Conservation (phyloP, 2,329 filamentous ascomycete species). For the Alternaria alternata region DNA sequence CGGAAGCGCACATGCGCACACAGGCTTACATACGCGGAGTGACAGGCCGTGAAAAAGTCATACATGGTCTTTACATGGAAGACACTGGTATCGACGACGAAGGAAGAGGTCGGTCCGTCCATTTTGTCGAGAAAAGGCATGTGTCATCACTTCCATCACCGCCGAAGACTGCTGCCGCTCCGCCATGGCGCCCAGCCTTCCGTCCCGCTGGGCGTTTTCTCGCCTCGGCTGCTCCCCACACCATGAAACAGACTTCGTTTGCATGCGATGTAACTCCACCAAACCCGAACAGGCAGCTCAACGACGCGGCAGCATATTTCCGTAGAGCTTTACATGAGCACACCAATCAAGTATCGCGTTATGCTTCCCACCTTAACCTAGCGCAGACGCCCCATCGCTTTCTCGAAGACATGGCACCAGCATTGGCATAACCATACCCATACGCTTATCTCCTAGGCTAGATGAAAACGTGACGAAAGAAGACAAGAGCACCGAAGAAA, state of each 20-base stretch:
- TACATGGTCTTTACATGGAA: not conserved
- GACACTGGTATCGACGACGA: not conserved
- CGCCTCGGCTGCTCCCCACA: conserved; percentile 20
- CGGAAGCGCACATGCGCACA: not conserved
- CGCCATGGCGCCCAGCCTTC: conserved; percentile 24
- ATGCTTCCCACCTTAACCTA: not conserved
- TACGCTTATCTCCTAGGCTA: conserved; percentile 6
- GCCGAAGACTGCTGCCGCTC: conserved; percentile 14
- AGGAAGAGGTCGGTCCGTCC: not conserved
- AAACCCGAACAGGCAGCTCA: conserved; percentile 30
- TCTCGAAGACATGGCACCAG: conserved; percentile 4
- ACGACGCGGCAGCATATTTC: conserved; percentile 2
- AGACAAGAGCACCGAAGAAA: conserved; percentile 12
- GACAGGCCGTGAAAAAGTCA: not conserved
- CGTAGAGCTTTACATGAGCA: not conserved
- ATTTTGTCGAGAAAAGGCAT: not conserved
- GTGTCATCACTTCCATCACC: conserved; percentile 1
- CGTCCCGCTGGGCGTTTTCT: conserved; percentile 17
- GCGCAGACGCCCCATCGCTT: not conserved
- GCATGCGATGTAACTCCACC: conserved; percentile 13
- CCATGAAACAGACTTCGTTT: conserved; percentile 12
- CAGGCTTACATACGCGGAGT: not conserved
- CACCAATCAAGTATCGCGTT: not conserved
- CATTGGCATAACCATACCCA: not conserved
- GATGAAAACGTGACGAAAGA: conserved; percentile 1